Evolutionary conservation across 306 rosid species (phyloP).

Genomic region (Glycine tomentella): DNA sequence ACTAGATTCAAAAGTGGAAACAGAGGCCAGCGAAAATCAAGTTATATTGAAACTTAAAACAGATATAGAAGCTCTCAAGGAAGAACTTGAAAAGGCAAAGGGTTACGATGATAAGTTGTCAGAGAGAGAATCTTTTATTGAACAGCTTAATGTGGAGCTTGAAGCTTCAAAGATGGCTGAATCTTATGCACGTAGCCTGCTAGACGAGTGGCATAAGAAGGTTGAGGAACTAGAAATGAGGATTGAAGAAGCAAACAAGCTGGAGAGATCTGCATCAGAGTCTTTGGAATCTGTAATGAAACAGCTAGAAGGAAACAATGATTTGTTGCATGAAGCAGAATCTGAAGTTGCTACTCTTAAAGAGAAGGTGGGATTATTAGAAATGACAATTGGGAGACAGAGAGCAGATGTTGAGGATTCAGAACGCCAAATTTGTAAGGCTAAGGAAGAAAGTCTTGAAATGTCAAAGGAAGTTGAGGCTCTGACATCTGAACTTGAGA

Average conservation of each 20-base stretch:
- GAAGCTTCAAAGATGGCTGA: conserved; percentile 93
- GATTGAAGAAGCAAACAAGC: conserved; percentile 67
- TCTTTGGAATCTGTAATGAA: conserved; percentile 85
- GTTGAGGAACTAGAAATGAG: conserved; percentile 73
- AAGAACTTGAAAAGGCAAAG: conserved; percentile 69
- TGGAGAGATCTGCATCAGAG: conserved; percentile 91
- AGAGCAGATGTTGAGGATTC: conserved; percentile 77
- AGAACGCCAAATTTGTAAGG: conserved; percentile 54
- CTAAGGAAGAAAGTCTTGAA: conserved; percentile 71
- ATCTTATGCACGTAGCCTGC: conserved; percentile 70
- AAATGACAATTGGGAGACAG: conserved; percentile 81
- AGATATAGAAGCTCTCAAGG: conserved; percentile 70
- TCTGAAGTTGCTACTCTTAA: conserved; percentile 72
- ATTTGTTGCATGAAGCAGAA: conserved; percentile 81
- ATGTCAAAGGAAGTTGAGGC: conserved; percentile 60
- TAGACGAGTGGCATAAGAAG: conserved; percentile 77
- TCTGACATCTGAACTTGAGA: conserved; percentile 69
- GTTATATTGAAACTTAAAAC: conserved; percentile 59
- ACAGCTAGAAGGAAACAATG: conserved; percentile 80
- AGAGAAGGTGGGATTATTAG: conserved; percentile 83
- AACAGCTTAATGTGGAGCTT: conserved; percentile 83
- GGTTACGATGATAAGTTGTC: conserved; percentile 59
- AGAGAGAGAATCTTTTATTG: conserved; percentile 73
- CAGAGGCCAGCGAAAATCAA: conserved; percentile 66
- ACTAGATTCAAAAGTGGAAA: conserved; percentile 75